Base-by-base conservation (phyloP, 2,329 filamentous ascomycete species). In the Pyrenochaeta sp. region DNA sequence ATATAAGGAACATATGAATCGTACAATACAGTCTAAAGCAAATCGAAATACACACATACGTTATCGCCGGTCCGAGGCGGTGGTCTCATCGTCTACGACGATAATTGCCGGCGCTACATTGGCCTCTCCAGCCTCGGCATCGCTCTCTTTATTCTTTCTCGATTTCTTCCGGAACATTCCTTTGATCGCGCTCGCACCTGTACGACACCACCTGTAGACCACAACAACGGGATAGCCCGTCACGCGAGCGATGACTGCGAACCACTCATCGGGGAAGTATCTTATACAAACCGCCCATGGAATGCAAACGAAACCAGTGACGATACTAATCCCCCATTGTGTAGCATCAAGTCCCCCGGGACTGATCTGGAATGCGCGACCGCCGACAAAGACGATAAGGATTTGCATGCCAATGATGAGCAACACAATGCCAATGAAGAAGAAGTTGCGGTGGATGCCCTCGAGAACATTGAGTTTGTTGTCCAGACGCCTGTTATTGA, bases 401-500 rank as follows among this genome's bases (percentile, higher is more conserved):
- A 83, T 65, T 52, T 85, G 82, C 1, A 79, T 74, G 8, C 75
- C 81, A 30, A 85, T 69, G 74, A 85, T 85, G 55, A 85, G 69
- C 29, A 69, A 58, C 42, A 80, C 81, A 60, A 85, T 83, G 26
- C 72, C 64, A 28, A 84, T 74, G 60, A 85, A 85, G 67, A 82
- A 83, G 46, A 68, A 72, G 61, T 85, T 85, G 39, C 74, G 74
- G 47, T 77, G 73, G 3, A 85, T 65, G 7, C 81, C 81, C 55
- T 83, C 78, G 38, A 85, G 79, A 27, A 85, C 78, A 55, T 85
- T 85, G 70, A 85, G 77, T 47, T 78, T 77, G 67, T 85, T 85
- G 58, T 85, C 83, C 0, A 85, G 73, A 26, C 82, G 81, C 20
- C 83, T 78, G 61, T 82, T 84, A 69, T 86, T 87, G 72, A 85